Base-by-base conservation (phyloP, 2,329 filamentous ascomycete genomes). In the Exophiala calicioides region DNA sequence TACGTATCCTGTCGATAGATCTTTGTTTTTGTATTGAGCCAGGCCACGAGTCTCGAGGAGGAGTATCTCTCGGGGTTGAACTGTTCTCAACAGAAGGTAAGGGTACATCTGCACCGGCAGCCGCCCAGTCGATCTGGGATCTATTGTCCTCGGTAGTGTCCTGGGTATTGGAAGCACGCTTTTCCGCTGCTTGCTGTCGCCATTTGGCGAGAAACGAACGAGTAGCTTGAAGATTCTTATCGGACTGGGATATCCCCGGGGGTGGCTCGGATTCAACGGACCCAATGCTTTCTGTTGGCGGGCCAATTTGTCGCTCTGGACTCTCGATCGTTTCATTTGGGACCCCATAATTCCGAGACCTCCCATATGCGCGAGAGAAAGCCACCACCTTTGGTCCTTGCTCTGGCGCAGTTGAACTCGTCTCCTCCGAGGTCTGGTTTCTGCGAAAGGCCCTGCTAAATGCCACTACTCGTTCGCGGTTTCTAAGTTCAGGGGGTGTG, bases 101-200 rank as follows among this genome's bases (percentile, higher is more conserved):
- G 15, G 57, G 51, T 5, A 55, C 37, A 37, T 59, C 57, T 24
- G 57, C 55, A 12, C 44, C 56, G 23, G 48, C 50, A 29, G 44
- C 55, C 7, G 47, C 47, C 57, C 57, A 60, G 44, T 58, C 56
- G 24, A 60, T 33, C 16, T 54, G 44, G 7, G 58, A 56, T 12
- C 41, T 48, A 21, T 44, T 34, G 29, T 37, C 27, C 10, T 40
- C 39, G 16, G 23, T 30, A 7, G 21, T 13, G 18, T 44, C 31
- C 26, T 34, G 32, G 18, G 30, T 33, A 29, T 42, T 45, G 10
- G 37, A 35, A 13, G 29, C 39, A 3, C 44, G 46, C 30, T 36
- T 27, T 32, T 51, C 42, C 20, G 50, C 53, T 4, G 50, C 37
- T 23, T 47, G 31, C n/a, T 50, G 38, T 19, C 47, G 35, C 55